phyloP scores from a whole-genome alignment of 1,139 yeast genomes.

The Candida frijolesensis region DNA sequence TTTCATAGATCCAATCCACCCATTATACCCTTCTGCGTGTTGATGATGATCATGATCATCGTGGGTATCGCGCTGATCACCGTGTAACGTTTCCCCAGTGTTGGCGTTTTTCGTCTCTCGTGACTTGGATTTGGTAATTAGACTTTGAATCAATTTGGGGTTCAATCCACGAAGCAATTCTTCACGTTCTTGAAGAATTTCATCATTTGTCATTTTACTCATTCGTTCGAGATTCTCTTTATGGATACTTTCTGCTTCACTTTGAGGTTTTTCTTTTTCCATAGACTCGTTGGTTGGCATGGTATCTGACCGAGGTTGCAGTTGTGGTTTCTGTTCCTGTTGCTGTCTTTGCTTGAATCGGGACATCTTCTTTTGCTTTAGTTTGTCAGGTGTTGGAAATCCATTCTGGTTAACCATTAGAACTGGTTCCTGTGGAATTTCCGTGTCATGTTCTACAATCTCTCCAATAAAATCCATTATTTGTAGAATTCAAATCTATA shows the following conservation, averaged over 20 bases:
- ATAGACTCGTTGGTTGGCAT: not conserved
- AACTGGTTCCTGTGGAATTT: constrained; percentile 29
- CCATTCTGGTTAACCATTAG: constrained; percentile 30
- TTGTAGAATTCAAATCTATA: not conserved
- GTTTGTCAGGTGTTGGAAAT: constrained; percentile 42
- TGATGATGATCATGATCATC: constrained; percentile 36
- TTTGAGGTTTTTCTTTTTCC: constrained; percentile 7
- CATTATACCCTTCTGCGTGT: constrained; percentile 67
- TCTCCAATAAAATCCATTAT: constrained; percentile 74
- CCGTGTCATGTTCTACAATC: constrained; percentile 66
- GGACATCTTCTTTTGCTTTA: constrained; percentile 26
- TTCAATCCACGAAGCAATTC: constrained; percentile 69
- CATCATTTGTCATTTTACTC: constrained; percentile 64
- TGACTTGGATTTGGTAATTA: constrained; percentile 46
- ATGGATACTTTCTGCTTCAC: constrained; percentile 74
- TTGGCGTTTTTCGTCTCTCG: constrained; percentile 21
- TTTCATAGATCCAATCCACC: constrained; percentile 72
- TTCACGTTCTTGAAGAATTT: constrained; percentile 63
- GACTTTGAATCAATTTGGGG: constrained; percentile 64
- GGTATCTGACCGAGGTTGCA: constrained; percentile 3
- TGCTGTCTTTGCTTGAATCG: constrained; percentile 24
- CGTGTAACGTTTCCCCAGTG: too few species aligned
- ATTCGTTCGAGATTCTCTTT: constrained; percentile 70
- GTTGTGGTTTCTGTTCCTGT: constrained; percentile 6
- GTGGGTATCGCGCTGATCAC: constrained; percentile 16